Evolutionary conservation across 1,139 yeast genomes (phyloP).

Genomic region (Suhomyces panamericanus): DNA sequence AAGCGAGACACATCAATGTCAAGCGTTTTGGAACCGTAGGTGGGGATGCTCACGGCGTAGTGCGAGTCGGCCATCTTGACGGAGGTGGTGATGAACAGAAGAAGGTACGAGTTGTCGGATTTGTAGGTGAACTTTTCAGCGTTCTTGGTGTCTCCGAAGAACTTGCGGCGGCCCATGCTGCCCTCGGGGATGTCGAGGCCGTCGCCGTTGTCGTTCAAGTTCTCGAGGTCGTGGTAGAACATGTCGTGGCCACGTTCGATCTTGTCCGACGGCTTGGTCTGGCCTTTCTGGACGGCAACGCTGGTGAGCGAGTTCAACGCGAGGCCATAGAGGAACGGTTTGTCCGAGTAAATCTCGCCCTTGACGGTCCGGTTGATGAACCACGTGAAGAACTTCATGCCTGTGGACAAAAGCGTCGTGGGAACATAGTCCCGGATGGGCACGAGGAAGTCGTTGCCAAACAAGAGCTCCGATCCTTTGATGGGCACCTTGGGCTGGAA

Average conservation of each 20-base stretch:
- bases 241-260: slow-evolving; percentile 8
- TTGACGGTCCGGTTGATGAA: slow-evolving; percentile 62
- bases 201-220: slow-evolving; percentile 25
- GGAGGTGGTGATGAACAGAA: slow-evolving; percentile 43
- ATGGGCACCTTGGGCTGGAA: slow-evolving; percentile 45
- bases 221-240: slow-evolving; percentile 22
- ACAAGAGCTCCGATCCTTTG: slow-evolving; percentile 52
- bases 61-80: slow-evolving; percentile 44
- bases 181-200: slow-evolving; percentile 30
- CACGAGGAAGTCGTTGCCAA: slow-evolving; percentile 68
- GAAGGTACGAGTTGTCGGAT: slow-evolving; percentile 26
- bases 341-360: slow-evolving; percentile 62
- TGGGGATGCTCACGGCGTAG: slow-evolving; percentile 45
- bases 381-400: slow-evolving; percentile 58
- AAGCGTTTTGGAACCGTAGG: slow-evolving; percentile 38
- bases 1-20: slow-evolving; percentile 43
- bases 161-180: slow-evolving; percentile 35
- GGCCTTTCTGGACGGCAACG: slow-evolving; percentile 20
- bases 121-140: slow-evolving; percentile 36
- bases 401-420: slow-evolving; percentile 41
- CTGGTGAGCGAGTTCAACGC: slow-evolving; percentile 58
- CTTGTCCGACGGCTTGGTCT: slow-evolving; percentile 4
- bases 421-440: slow-evolving; percentile 66
- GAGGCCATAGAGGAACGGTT: slow-evolving; percentile 63
- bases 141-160: slow-evolving; percentile 31